Evolutionary conservation across 257 asterid genomes (phyloP).

Genomic region (Paulownia fortunei): DNA sequence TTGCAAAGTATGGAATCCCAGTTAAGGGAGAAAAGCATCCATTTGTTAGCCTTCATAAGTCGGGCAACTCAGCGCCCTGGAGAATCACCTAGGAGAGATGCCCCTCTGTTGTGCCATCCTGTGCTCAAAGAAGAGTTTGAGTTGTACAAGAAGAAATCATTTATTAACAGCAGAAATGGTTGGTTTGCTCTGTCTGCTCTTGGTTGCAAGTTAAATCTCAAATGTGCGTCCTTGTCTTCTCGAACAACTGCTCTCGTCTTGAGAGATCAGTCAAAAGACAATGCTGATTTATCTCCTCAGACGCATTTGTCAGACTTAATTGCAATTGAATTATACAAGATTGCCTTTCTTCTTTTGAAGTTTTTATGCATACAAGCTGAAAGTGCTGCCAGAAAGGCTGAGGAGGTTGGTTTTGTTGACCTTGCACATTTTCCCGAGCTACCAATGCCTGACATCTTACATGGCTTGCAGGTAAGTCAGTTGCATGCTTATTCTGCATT

Average conservation of each 20-base stretch:
- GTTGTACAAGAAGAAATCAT: conserved; percentile 69
- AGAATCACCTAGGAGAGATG: conserved; percentile 57
- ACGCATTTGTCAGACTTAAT: conserved; percentile 74
- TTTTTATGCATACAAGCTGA: conserved; percentile 87
- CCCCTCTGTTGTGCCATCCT: conserved; percentile 73
- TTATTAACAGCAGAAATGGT: conserved; percentile 76
- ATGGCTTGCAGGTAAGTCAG: conserved; percentile 76
- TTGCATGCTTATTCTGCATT: conserved; percentile 12
- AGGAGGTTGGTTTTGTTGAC: conserved; percentile 90
- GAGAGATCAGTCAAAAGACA: conserved; percentile 58
- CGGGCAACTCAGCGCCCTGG: conserved; percentile 76
- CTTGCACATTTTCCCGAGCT: conserved; percentile 89
- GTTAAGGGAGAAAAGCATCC: conserved; percentile 83
- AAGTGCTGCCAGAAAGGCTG: conserved; percentile 78
- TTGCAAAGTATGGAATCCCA: conserved; percentile 79
- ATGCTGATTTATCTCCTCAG: conserved; percentile 39
- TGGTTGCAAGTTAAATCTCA: conserved; percentile 66
- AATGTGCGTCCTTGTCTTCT: conserved; percentile 51
- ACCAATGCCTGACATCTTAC: conserved; percentile 96
- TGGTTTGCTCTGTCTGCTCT: conserved; percentile 91
- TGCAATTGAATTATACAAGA: conserved; percentile 76
- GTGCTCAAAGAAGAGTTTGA: conserved; percentile 79
- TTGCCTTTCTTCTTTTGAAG: conserved; percentile 74
- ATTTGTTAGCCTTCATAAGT: conserved; percentile 88
- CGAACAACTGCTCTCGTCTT: conserved; percentile 48